A percentile compares a stretch with the other conserved stretches of the same genome.
Evolutionary conservation across 495 filamentous ascomycete species (phyloP).

Genomic region (Hypomontagnella monticulosa): DNA sequence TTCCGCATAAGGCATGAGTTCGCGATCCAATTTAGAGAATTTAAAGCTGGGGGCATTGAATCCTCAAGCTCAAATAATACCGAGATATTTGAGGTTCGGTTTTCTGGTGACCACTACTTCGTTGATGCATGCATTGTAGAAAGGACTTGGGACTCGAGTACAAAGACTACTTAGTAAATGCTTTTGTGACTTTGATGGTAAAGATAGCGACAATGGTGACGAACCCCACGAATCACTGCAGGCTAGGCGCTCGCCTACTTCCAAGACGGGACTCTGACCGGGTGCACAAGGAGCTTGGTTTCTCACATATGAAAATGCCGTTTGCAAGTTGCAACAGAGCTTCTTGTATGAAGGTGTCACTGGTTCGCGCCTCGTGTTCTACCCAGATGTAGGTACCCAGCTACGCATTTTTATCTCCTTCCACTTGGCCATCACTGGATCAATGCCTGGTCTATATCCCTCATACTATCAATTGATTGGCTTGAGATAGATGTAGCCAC

Average conservation of each 20-base stretch:
- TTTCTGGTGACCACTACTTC: too few species aligned
- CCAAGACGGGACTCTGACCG: not conserved
- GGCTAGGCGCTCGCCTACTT: not conserved
- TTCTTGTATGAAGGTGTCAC: slow-evolving; percentile 2
- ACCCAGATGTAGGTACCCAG: slow-evolving; percentile 5
- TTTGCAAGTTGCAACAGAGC: not conserved
- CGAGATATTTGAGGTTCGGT: too few species aligned
- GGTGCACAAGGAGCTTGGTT: not conserved
- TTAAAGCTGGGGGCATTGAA: slow-evolving; percentile 1
- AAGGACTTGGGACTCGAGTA: too few species aligned
- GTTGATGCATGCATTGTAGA: too few species aligned
- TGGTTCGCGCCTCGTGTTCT: slow-evolving; percentile 17
- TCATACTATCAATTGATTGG: too few species aligned
- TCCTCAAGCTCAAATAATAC: slow-evolving; percentile 3
- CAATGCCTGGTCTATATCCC: too few species aligned
- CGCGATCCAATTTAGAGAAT: slow-evolving; percentile 20
- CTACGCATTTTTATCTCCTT: not conserved
- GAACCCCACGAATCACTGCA: too few species aligned
- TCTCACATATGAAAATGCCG: slow-evolving; percentile 13
- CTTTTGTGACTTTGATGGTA: too few species aligned
- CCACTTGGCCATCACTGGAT: too few species aligned
- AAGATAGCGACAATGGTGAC: too few species aligned
- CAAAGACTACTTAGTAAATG: slow-evolving; percentile 1
- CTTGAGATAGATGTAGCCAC: too few species aligned
- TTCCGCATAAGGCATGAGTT: slow-evolving; percentile 36